Conservation (phyloP, 805 yeast species). For the Metschnikowia baotianmanensis region DNA sequence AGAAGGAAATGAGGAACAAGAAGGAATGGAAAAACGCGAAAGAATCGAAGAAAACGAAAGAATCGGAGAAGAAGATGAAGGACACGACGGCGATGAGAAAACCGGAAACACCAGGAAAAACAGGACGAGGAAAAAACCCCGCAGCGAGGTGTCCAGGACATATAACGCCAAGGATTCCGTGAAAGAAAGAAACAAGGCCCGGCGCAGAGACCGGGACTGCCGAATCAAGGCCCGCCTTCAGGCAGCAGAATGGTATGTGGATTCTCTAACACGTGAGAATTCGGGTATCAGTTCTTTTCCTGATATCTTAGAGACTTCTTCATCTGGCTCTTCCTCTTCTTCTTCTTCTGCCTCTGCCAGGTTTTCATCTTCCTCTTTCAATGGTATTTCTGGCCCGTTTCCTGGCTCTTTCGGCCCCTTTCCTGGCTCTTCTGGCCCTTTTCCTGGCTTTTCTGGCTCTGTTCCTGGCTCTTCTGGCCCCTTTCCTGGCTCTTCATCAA, state of each 20-base stretch:
- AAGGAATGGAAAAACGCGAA: too few species aligned
- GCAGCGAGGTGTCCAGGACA: conserved; percentile 41
- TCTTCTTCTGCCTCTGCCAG: too few species aligned
- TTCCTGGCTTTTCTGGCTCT: too few species aligned
- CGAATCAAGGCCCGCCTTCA: conserved; percentile 33
- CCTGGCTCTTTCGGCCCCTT: too few species aligned
- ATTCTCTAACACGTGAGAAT: not conserved
- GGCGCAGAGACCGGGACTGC: conserved; percentile 46
- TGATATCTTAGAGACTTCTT: too few species aligned
- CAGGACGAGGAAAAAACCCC: conserved; percentile 27
- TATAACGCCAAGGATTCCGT: conserved; percentile 50
- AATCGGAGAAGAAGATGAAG: conserved; percentile 24
- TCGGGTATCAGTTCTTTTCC: too few species aligned
- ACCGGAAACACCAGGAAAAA: not conserved
- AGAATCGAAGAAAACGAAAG: conserved; percentile 28
- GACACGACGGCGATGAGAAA: not conserved
- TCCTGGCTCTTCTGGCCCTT: too few species aligned
- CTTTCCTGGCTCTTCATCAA: too few species aligned
- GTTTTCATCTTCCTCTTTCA: too few species aligned
- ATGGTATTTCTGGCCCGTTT: too few species aligned
- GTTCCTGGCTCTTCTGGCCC: too few species aligned
- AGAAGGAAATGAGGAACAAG: not conserved
- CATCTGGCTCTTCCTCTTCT: too few species aligned
- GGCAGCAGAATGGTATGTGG: conserved; percentile 12
- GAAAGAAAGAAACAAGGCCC: conserved; percentile 41